Conservation (phyloP, 148 eudicot genomes). For the Selenicereus undatus region DNA sequence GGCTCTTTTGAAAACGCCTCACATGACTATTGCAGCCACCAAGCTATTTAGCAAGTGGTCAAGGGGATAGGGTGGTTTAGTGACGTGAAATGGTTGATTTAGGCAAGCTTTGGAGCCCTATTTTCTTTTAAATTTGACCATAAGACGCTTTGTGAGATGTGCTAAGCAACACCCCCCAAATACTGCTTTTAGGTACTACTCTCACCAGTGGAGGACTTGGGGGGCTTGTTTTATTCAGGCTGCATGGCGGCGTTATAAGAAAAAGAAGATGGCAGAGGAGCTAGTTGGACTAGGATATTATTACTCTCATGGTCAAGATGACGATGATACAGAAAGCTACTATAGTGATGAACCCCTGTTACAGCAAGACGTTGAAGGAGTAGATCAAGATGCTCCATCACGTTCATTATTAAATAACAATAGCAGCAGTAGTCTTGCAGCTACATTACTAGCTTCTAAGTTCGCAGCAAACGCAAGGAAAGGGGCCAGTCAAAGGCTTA, state of each 20-base stretch:
- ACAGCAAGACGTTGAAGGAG: constrained; percentile 1
- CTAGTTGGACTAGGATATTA: constrained; percentile 43
- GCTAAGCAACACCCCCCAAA: too few relatives aligned
- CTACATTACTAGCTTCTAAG: constrained; percentile 67
- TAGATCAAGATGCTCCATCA: constrained; percentile 2
- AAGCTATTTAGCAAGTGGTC: too few relatives aligned
- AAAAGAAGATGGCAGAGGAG: constrained; percentile 60
- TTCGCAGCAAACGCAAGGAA: constrained; percentile 68
- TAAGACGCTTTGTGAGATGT: too few relatives aligned
- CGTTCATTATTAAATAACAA: neutral
- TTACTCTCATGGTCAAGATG: constrained; percentile 26
- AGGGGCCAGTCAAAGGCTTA: constrained; percentile 42
- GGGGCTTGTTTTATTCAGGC: constrained; percentile 80
- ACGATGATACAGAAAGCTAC: neutral
- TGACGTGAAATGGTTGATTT: too few relatives aligned
- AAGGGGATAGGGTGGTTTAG: too few relatives aligned
- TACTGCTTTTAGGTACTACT: constrained; percentile 44
- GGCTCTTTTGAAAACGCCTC: too few relatives aligned
- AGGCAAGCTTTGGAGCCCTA: too few relatives aligned
- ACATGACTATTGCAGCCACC: too few relatives aligned
- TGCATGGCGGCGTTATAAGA: constrained; percentile 72
- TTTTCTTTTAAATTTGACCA: too few relatives aligned
- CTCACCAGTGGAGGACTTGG: constrained; percentile 95
- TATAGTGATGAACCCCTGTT: constrained; percentile 13
- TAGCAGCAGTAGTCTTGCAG: constrained; percentile 36